Percentiles rank a stretch among this genome's conserved stretches.
These are phyloP conservation scores for Pyrenochaeta sp. DNA, from an alignment of 2,329 filamentous ascomycete genomes.

Conservation along the genomic window DNA sequence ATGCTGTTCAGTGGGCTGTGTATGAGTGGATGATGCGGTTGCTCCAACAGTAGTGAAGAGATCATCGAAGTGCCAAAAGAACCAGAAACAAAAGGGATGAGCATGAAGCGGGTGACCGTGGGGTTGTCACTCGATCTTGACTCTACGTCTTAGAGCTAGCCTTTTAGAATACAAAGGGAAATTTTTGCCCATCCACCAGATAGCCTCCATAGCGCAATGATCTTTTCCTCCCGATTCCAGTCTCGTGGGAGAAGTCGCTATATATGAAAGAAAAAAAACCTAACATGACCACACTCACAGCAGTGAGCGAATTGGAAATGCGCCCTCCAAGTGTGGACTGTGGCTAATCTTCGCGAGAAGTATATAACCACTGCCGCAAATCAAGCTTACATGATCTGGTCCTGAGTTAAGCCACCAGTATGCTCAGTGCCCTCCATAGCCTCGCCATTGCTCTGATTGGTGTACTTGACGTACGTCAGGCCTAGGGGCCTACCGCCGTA, in stretches of 20 bases:
- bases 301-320: conserved; percentile 8
- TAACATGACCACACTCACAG: conserved; percentile 21
- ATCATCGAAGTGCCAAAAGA: neutral
- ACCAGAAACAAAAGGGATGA: neutral
- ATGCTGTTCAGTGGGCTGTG: conserved; percentile 89
- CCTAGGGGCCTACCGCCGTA: conserved; percentile 95
- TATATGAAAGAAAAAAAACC: conserved; percentile 21
- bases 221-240: conserved; percentile 21
- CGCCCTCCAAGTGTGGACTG: conserved; percentile 7
- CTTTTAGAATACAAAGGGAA: conserved; percentile 48
- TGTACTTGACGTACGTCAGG: conserved; percentile 92
- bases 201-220: conserved; percentile 20
- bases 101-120: conserved; percentile 2
- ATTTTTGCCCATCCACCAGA: conserved; percentile 34
- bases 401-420: conserved; percentile 80
- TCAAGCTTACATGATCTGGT: conserved; percentile 86
- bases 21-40: conserved; percentile 85
- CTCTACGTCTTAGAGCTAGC: conserved; percentile 27
- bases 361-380: conserved; percentile 1
- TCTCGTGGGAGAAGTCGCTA: conserved; percentile 27
- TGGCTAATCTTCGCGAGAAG: conserved; percentile 3
- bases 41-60: conserved; percentile 26
- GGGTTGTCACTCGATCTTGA: conserved; percentile 8
- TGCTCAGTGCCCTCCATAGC: conserved; percentile 84
- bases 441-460: conserved; percentile 69